phyloP scores from a whole-genome alignment of 441 rosid genomes.

The Viola pubescens region DNA sequence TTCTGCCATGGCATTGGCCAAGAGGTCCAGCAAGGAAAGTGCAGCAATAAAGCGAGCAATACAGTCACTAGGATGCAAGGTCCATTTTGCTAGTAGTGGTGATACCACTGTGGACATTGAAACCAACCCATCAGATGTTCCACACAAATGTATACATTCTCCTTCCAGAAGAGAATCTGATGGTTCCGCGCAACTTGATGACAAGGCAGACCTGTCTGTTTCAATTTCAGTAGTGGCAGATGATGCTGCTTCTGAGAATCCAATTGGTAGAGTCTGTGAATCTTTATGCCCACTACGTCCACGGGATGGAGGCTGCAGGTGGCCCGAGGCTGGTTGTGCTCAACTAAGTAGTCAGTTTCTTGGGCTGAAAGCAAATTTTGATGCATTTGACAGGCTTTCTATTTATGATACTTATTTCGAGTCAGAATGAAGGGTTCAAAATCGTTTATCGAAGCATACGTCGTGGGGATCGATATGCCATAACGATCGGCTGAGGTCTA shows the following conservation, averaged over 20 bases:
- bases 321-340: slow-evolving; percentile 94
- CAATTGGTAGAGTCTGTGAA: slow-evolving; percentile 49
- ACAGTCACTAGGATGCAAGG: slow-evolving; percentile 82
- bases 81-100: slow-evolving; percentile 55
- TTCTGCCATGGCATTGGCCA: slow-evolving; percentile 59
- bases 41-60: slow-evolving; percentile 71
- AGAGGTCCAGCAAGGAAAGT: slow-evolving; percentile 63
- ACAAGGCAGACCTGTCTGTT: slow-evolving; percentile 65
- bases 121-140: slow-evolving; percentile 23
- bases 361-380: slow-evolving; percentile 80
- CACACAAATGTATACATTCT: slow-evolving; percentile 24
- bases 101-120: slow-evolving; percentile 56
- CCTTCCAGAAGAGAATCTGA: slow-evolving; percentile 29
- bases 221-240: slow-evolving; percentile 58
- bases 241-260: slow-evolving; percentile 33
- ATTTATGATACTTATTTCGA: slow-evolving; percentile 70
- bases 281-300: slow-evolving; percentile 66
- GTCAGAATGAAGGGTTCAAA: slow-evolving; percentile 31
- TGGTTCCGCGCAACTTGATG: slow-evolving; percentile 25
- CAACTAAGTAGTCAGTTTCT: slow-evolving; percentile 79
- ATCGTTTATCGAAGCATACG: not conserved
- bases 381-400: slow-evolving; percentile 78
- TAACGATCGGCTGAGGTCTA: not conserved
- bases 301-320: slow-evolving; percentile 69
- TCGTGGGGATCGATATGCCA: not conserved